These are phyloP conservation scores for Fusarium algeriense DNA, from an alignment of 2,329 filamentous ascomycete species.

Conservation along the genomic window DNA sequence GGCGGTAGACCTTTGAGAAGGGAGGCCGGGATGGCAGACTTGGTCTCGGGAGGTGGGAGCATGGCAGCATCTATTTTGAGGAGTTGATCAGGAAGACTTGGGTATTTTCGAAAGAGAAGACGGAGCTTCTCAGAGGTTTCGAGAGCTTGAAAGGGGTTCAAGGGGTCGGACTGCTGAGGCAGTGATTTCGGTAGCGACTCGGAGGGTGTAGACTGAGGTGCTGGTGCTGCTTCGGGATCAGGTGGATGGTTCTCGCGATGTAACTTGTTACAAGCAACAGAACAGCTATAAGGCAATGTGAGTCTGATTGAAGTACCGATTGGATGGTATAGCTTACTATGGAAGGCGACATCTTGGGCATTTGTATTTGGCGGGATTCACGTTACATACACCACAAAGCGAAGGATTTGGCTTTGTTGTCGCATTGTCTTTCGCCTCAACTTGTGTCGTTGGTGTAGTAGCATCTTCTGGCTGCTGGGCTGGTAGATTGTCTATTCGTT, in stretches of 20 bases:
- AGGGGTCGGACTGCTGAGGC: constrained; percentile 35
- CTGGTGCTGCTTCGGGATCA: constrained; percentile 46
- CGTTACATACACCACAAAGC: constrained; percentile 66
- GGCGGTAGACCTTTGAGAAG: constrained; percentile 50
- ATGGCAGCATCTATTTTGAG: constrained; percentile 63
- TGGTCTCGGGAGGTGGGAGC: constrained; percentile 56
- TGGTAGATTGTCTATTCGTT: constrained; percentile 7
- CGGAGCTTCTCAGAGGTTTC: constrained; percentile 64
- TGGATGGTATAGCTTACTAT: constrained; percentile 62
- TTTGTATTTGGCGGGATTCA: constrained; percentile 69
- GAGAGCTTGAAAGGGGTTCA: constrained; percentile 64
- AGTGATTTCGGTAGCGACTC: constrained; percentile 12
- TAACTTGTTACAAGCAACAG: constrained; percentile 66
- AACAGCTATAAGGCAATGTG: constrained; percentile 61
- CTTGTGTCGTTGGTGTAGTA: background rate
- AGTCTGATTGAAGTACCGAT: background rate
- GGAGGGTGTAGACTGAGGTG: constrained; percentile 37
- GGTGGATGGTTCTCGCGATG: constrained; percentile 65
- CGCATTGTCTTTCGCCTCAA: constrained; percentile 3
- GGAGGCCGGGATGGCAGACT: constrained; percentile 49
- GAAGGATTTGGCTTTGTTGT: constrained; percentile 28
- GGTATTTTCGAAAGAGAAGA: constrained; percentile 66
- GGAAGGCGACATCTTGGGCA: constrained; percentile 69
- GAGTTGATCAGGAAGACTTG: constrained; percentile 61
- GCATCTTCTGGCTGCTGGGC: constrained; percentile 7